Evolutionary conservation across 495 filamentous ascomycete species (phyloP).

Genomic region (Penicillium soppii): DNA sequence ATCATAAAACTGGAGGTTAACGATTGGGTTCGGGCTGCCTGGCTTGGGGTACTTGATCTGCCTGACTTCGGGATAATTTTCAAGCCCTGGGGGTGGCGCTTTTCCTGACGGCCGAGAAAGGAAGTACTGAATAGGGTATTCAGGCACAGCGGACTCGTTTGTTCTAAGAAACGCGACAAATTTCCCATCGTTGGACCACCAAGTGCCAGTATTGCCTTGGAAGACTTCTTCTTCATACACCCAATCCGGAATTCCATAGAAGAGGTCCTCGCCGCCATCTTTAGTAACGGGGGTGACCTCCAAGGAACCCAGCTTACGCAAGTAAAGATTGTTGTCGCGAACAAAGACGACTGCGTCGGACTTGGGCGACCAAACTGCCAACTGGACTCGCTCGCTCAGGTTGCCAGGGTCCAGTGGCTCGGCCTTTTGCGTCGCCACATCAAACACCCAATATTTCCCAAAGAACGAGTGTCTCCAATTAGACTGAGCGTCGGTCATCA

Average conservation of each 20-base stretch:
- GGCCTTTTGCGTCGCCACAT: conserved; percentile 77
- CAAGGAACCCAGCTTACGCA: conserved; percentile 66
- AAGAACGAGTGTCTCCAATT: conserved; percentile 91
- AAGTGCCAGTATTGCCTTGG: conserved; percentile 74
- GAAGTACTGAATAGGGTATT: conserved; percentile 94
- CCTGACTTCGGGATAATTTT: conserved; percentile 86
- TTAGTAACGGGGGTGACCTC: conserved; percentile 71
- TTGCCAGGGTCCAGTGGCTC: conserved; percentile 74
- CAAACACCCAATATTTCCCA: conserved; percentile 88
- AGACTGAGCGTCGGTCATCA: conserved; percentile 64
- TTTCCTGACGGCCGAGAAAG: conserved; percentile 81
- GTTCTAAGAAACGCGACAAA: conserved; percentile 89
- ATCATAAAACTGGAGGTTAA: conserved; percentile 86
- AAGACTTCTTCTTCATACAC: conserved; percentile 99
- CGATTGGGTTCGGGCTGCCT: conserved; percentile 87
- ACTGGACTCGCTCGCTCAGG: conserved; percentile 67
- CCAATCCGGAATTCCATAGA: conserved; percentile 98
- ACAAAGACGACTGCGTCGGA: conserved; percentile 86
- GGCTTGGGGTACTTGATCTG: conserved; percentile 98
- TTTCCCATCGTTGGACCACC: conserved; percentile 89
- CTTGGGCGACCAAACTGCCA: conserved; percentile 86
- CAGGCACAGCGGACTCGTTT: conserved; percentile 87
- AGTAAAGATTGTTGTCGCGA: conserved; percentile 81
- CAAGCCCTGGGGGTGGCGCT: conserved; percentile 66
- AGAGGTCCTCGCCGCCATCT: conserved; percentile 82